These are phyloP conservation scores for Fusarium sp. DNA, from an alignment of 2,329 filamentous ascomycete species.

Conservation along the genomic window DNA sequence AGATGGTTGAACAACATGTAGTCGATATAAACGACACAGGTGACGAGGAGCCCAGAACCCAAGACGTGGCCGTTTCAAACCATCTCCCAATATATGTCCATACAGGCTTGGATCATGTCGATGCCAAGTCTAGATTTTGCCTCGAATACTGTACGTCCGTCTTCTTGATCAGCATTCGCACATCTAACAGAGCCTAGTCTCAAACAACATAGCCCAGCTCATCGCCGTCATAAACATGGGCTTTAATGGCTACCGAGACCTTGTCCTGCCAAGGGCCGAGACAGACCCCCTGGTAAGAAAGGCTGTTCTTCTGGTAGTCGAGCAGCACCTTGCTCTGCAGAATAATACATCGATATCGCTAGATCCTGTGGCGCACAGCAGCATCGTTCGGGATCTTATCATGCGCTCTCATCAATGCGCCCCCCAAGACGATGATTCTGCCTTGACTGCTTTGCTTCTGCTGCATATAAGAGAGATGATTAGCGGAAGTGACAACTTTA, in stretches of 20 bases:
- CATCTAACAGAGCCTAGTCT: slow-evolving; percentile 16
- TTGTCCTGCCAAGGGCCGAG: slow-evolving; percentile 33
- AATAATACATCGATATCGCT: slow-evolving; percentile 16
- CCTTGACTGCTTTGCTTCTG: slow-evolving; percentile 30
- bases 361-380: slow-evolving; percentile 20
- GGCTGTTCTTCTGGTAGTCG: slow-evolving; percentile 31
- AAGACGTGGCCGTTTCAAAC: not conserved
- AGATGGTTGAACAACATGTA: not conserved
- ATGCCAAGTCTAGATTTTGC: slow-evolving; percentile 30
- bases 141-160: slow-evolving; percentile 31
- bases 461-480: slow-evolving; percentile 40
- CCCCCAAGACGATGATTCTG: slow-evolving; percentile 36
- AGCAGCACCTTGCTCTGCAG: slow-evolving; percentile 37
- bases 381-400: slow-evolving; percentile 30
- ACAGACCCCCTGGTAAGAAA: slow-evolving; percentile 32
- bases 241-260: slow-evolving; percentile 38
- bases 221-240: slow-evolving; percentile 40
- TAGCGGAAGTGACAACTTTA: slow-evolving; percentile 38
- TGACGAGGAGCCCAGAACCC: not conserved
- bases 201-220: slow-evolving; percentile 36
- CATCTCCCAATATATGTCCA: not conserved
- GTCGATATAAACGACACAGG: rapidly evolving
- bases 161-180: rapidly evolving
- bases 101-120: slow-evolving; percentile 31
- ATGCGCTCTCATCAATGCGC: slow-evolving; percentile 29